Conservation (phyloP, 176 grass and related monocot species). For the Oryza brachyantha region DNA sequence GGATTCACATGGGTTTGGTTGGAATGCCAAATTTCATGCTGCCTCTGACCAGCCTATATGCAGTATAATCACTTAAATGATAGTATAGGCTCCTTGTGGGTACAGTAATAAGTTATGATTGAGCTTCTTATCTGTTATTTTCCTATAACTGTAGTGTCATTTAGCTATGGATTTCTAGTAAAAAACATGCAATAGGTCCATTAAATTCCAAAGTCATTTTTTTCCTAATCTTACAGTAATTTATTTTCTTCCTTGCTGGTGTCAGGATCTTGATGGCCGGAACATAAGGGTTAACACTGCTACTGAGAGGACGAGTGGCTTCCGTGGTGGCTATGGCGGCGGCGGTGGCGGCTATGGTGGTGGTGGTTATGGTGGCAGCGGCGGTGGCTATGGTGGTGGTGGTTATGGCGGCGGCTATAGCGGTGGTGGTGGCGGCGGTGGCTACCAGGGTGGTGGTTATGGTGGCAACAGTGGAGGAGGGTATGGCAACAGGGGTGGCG, state of each 20-base stretch:
- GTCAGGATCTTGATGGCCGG: slow-evolving; percentile 58
- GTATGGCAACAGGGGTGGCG: slow-evolving; percentile 8
- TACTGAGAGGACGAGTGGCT: slow-evolving; percentile 46
- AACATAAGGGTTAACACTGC: slow-evolving; percentile 57
- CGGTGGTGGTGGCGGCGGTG: not conserved
- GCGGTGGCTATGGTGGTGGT: not conserved
- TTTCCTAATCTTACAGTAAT: not conserved
- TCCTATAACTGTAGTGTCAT: not conserved
- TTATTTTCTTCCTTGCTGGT: not conserved
- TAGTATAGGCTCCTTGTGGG: not conserved
- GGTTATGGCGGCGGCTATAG: not conserved
- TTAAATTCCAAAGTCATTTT: not conserved
- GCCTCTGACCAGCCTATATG: not conserved
- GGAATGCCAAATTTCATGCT: not conserved
- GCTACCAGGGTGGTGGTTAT: not conserved
- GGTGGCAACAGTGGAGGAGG: not conserved
- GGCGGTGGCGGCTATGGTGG: not conserved
- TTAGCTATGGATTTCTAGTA: not conserved
- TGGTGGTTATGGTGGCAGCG: not conserved
- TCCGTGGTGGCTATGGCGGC: not conserved
- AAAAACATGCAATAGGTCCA: not conserved
- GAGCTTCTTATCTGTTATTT: not conserved
- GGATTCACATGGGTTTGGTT: not conserved
- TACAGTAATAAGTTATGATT: not conserved
- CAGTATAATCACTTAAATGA: not conserved